Base-by-base conservation (phyloP, 1,139 yeast genomes). In the Kodamaea alishanica region DNA sequence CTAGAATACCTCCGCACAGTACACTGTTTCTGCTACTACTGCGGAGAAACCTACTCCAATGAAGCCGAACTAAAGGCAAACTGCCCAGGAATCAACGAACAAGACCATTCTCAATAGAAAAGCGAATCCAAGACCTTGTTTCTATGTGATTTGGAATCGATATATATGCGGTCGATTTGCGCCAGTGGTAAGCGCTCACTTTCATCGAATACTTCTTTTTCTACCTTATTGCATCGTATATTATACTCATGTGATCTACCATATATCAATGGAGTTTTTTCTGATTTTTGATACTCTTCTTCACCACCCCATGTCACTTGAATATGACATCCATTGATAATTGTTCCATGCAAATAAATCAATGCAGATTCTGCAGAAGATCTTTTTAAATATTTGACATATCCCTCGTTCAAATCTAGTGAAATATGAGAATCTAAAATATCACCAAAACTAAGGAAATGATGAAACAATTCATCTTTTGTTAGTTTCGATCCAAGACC, bases 21-120 rank as follows among this genome's bases (percentile, higher is more conserved):
- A 24, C 63, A 61, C 40, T 46, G 49, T 40, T 77, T 68, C 49
- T 77, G 82, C 47, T 70, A 62, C 47, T 76, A 63, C 57, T 77
- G 82, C 48, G 79, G 79, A 1, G 51, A 52, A 7, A 48, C 47
- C 30, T 76, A 65, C 47, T 51, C 52, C 0, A 57, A 53, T 38
- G 62, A 50, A 28, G 47, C 48, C 1, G 79, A 75, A 26, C 47
- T 77, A 33, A 55, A 41, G n/a, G 47, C 46, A 6, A 52, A 58
- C 38, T 77, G 81, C 49, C 80, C 80, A 2, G 81, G 81, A 0
- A 41, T 53, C 1, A 41, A 47, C 4, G 73, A 69, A 43, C 65
- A 56, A 9, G 77, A 65, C 34, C 80, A 74, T 42, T 8, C 20
- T 3, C 15, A 20, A 12, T 32, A 28, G 23, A 8, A n/a, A 30